Conservation (phyloP, 495 filamentous ascomycete species). For the Bombardia bombarda region DNA sequence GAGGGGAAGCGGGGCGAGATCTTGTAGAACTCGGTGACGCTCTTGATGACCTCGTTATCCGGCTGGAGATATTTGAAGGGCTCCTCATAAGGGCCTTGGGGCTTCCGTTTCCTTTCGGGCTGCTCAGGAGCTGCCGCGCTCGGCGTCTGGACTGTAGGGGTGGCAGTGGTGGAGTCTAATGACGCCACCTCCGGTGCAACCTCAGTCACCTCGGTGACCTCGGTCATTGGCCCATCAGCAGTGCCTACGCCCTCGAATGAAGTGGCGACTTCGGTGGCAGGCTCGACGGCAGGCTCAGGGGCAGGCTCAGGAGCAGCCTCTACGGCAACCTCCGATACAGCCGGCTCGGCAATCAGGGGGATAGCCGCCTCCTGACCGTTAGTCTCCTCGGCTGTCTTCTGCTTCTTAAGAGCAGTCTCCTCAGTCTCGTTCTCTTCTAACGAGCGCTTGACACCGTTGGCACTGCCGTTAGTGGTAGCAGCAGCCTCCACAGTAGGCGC, state of each 20-base stretch:
- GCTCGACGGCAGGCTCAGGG: constrained; percentile 7
- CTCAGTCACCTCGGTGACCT: no score
- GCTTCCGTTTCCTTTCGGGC: constrained; percentile 28
- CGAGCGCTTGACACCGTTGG: constrained; percentile 18
- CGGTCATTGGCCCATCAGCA: constrained; percentile 16
- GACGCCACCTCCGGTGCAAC: neutral
- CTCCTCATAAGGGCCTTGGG: constrained; percentile 59
- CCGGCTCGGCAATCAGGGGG: constrained; percentile 14
- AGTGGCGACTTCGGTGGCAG: constrained; percentile 13
- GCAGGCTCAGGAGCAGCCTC: constrained; percentile 8
- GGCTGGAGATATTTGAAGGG: constrained; percentile 81
- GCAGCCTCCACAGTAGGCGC: no score
- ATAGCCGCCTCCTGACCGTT: constrained; percentile 16
- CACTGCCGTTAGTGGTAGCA: constrained; percentile 36
- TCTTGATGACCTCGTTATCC: constrained; percentile 62
- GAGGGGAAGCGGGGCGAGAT: constrained; percentile 74
- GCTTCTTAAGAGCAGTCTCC: constrained; percentile 26
- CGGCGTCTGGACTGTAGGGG: constrained; percentile 9
- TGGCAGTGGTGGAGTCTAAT: constrained; percentile 12
- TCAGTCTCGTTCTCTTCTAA: constrained; percentile 24
- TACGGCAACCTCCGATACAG: constrained; percentile 10
- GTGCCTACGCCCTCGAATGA: no score
- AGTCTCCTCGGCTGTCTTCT: constrained; percentile 26
- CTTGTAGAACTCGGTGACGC: constrained; percentile 74
- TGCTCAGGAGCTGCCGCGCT: constrained; percentile 3